Conservation (phyloP, 73 alveolate species). For the Symbiodinium natans region DNA sequence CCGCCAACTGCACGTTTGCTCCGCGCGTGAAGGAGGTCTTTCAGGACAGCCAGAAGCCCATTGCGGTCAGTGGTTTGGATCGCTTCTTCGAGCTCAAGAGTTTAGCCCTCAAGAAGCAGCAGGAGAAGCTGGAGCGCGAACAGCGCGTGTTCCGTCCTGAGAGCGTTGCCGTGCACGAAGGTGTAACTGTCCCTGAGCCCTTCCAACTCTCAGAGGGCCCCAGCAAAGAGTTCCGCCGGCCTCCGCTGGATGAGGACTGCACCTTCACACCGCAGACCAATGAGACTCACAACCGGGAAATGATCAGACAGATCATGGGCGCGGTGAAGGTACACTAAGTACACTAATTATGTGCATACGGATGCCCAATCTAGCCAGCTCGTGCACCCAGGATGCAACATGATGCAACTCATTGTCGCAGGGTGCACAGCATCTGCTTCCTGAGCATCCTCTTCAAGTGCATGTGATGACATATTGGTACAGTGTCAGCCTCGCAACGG, state of each 20-base stretch:
- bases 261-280: neutral
- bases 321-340: neutral
- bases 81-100: constrained; percentile 75
- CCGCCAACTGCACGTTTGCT: constrained; percentile 40
- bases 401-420: neutral
- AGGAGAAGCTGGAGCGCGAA: constrained; percentile 59
- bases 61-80: constrained; percentile 65
- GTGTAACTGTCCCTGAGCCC: constrained; percentile 84
- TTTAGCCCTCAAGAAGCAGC: constrained; percentile 59
- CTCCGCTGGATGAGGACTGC: neutral
- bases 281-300: neutral
- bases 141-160: constrained; percentile 65
- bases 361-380: too few relatives aligned
- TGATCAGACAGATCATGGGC: neutral
- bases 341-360: neutral
- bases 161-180: neutral
- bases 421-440: neutral
- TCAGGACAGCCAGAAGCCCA: constrained; percentile 59
- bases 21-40: constrained; percentile 51
- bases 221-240: neutral
- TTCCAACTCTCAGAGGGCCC: constrained; percentile 29
- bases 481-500: neutral
- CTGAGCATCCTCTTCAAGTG: neutral
- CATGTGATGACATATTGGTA: neutral
- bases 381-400: too few relatives aligned